Base-by-base conservation (phyloP, 2,329 filamentous ascomycete species). In the Aphanocladium album region DNA sequence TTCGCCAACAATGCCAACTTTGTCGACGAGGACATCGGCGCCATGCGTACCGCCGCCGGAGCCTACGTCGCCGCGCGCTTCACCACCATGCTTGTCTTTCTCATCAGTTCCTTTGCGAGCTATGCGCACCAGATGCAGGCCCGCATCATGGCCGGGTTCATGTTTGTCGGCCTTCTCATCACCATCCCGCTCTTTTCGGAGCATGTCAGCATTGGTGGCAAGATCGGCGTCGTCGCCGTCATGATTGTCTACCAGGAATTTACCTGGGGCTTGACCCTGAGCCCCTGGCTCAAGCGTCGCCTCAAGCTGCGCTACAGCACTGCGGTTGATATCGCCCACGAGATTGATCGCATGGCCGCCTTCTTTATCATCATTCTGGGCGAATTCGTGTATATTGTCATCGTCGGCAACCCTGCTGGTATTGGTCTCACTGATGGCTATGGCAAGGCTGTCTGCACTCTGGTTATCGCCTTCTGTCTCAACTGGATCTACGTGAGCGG, bases 351-450 rank as follows among this genome's bases (percentile, higher is more conserved):
- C 11, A 78, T 80, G 68, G 77, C 77, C 0, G 79, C 78, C 16
- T 81, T 81, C 63, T 80, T 78, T 67, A 81, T 81, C 63, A 80
- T 81, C 60, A 78, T 79, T n/a, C 73, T 81, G 0, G 79, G 77
- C 56, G 79, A 81, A 62, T 81, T 80, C 63, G 70, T 80, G 17
- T 80, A 79, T 62, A 74, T 74, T 60, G 77, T 80, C 51, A 72
- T 81, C 41, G 78, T 80, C 12, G 78, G 77, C 4, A 75, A 76
- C 30, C 77, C 77, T 47, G 76, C 78, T 1, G 79, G 76, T 8
- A 69, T 76, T 16, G 79, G 79, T 0, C 68, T 80, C 47, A 80
- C 78, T 25, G 54, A 71, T 1, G 72, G 75, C 4, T 75, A 79
- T 54, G 69, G 73, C 11, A 77, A 77, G 54, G 78, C 78, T 4